Evolutionary conservation across 2,329 filamentous ascomycete genomes (phyloP), one percentile per base, ranked within the genome.

Genomic region (Lasiodiplodia gonubiensis): DNA sequence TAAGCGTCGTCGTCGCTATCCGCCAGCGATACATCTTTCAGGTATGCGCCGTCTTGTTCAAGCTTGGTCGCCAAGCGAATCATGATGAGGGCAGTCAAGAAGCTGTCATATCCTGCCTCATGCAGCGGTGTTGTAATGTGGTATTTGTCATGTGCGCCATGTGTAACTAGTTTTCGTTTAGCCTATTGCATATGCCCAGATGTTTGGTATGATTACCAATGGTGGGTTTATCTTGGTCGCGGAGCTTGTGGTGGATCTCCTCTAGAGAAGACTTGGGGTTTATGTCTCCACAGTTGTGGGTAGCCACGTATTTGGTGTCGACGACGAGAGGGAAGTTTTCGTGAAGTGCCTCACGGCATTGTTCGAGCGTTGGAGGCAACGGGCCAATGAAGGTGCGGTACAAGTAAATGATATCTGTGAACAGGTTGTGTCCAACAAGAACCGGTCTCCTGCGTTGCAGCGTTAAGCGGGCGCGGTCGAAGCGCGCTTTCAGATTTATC

Each of bases 231-330:
- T 78, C 72, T 42, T 82, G 77, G 4, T 70, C 70, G 53, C 77
- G 75, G 33, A 86, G 75, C 12, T 79, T 77, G 14, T 80, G 73
- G 0, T 84, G 79, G 30, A 87, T 81, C 30, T 86, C 80, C 71
- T 85, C 79, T 0, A 86, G 75, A 2, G 81, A 81, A 1, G 80
- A 80, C 12, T 80, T 79, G 1, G 83, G 82, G 66, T 84, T 86
- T 67, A 86, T 75, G 75, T 85, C 76, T 70, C 81, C 84, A 68
- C 82, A 86, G 52, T 85, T 82, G 71, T 86, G 81, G 0, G 87
- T 89, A 4, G 86, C 86, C 71, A 90, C 80, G 70, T 88, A 89
- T 72, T 90, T 90, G 0, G 88, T 89, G 70, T 90, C 88, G 21
- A 89, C 79, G 18, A 90, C 79, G 4, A 82, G 71, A 0, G 88